phyloP scores from a whole-genome alignment of 257 asterid genomes.

The Orobanche coerulescens region DNA sequence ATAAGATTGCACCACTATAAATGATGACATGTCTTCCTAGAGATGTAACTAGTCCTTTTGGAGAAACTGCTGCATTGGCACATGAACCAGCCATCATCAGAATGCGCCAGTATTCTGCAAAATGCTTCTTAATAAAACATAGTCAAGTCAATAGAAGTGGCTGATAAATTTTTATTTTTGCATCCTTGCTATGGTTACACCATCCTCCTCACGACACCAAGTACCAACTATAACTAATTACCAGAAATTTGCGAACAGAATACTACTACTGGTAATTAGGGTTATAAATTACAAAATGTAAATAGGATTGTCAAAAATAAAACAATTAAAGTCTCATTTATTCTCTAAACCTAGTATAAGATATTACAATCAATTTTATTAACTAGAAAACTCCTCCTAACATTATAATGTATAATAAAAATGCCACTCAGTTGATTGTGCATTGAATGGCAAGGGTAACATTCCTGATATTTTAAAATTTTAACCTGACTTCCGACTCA shows the following conservation, averaged over 20 bases:
- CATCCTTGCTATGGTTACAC: background rate
- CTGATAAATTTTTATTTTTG: background rate
- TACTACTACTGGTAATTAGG: background rate
- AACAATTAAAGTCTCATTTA: background rate
- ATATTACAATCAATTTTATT: background rate
- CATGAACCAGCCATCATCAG: background rate
- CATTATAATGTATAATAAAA: background rate
- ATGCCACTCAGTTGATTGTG: background rate
- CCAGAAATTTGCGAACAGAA: background rate
- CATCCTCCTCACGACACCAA: background rate
- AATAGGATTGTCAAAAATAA: background rate
- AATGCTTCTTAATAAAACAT: background rate
- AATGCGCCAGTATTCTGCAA: background rate
- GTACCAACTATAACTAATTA: background rate
- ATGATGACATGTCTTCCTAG: background rate
- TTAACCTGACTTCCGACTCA: background rate
- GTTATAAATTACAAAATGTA: background rate
- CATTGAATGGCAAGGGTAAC: background rate
- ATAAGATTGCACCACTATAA: too few relatives aligned
- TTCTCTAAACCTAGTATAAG: background rate
- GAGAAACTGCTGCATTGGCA: slow-evolving; percentile 7
- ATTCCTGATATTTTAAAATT: background rate
- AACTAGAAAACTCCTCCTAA: background rate
- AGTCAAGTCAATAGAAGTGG: too few relatives aligned
- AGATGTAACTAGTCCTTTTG: background rate